A percentile compares a stretch with the other conserved stretches of the same genome.
Conservation (phyloP, 2,329 filamentous ascomycete species). For the Aspergillus sp. region DNA sequence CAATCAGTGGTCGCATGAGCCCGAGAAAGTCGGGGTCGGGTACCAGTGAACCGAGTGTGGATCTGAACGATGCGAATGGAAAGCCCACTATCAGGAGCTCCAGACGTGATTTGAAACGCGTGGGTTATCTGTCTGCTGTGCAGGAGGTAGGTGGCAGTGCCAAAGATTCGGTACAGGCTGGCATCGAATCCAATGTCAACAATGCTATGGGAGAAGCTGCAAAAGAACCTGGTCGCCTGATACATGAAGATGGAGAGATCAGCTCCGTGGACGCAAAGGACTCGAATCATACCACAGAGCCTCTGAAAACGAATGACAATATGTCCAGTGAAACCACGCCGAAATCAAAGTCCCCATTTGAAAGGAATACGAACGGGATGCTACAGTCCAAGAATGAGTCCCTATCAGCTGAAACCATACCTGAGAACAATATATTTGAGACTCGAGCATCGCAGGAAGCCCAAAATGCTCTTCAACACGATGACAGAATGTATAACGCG, state of each 20-base stretch:
- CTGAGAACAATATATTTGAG: not conserved
- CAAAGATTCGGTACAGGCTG: not conserved
- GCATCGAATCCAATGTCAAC: not conserved
- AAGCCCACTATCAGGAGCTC: not conserved
- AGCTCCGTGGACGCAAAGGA: not conserved
- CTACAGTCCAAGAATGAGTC: not conserved
- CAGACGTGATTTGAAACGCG: not conserved
- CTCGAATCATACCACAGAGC: not conserved
- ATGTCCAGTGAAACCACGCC: not conserved
- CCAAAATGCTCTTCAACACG: not conserved
- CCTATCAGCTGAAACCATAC: not conserved
- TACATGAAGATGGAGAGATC: not conserved
- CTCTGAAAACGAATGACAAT: not conserved
- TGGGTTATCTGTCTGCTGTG: slow-evolving; percentile 10
- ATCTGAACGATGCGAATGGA: not conserved
- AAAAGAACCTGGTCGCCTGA: not conserved
- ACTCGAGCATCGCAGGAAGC: not conserved
- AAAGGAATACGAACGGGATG: not conserved
- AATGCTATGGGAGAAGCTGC: not conserved
- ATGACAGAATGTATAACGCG: not conserved
- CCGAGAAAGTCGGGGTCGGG: slow-evolving; percentile 13
- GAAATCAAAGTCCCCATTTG: not conserved
- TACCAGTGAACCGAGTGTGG: not conserved
- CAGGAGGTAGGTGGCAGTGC: not conserved
- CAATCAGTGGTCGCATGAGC: slow-evolving; percentile 43